These are phyloP conservation scores for Mortierella alpina DNA, from an alignment of 192 early-diverging fungal genomes.

Conservation along the genomic window DNA sequence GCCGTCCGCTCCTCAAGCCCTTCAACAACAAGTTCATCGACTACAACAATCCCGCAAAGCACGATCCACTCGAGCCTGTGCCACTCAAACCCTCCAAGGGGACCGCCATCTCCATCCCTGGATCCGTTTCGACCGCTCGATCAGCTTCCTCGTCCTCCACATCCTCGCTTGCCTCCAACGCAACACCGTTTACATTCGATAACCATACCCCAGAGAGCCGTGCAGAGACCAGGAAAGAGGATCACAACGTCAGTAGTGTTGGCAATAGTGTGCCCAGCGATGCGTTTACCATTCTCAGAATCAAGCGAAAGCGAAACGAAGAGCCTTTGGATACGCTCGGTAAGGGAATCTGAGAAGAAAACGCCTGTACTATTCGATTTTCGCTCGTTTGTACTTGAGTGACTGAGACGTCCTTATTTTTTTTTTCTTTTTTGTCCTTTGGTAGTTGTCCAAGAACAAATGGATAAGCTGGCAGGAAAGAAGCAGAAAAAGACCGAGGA, in stretches of 20 bases:
- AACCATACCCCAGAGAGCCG: constrained; percentile 29
- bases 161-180: neutral
- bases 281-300: constrained; percentile 73
- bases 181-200: constrained; percentile 25
- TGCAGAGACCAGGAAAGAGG: neutral
- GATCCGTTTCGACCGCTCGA: neutral
- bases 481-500: constrained; percentile 30
- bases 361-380: neutral
- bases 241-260: neutral
- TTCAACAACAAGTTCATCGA: constrained; percentile 21
- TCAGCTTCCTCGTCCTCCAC: constrained; percentile 1
- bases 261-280: neutral
- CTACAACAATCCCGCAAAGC: constrained; percentile 22
- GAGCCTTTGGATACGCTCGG: constrained; percentile 78
- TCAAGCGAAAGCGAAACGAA: constrained; percentile 81
- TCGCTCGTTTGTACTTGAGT: neutral
- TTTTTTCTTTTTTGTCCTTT: neutral
- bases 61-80: constrained; percentile 17
- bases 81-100: constrained; percentile 1
- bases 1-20: constrained; percentile 14
- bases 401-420: neutral
- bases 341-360: constrained; percentile 16
- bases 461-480: constrained; percentile 32
- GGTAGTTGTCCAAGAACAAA: constrained; percentile 65
- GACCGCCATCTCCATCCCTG: constrained; percentile 12